A percentile compares a stretch with the other conserved stretches of the same genome.
Evolutionary conservation across 495 filamentous ascomycete genomes (phyloP).

Genomic region (Penicillium taxi): DNA sequence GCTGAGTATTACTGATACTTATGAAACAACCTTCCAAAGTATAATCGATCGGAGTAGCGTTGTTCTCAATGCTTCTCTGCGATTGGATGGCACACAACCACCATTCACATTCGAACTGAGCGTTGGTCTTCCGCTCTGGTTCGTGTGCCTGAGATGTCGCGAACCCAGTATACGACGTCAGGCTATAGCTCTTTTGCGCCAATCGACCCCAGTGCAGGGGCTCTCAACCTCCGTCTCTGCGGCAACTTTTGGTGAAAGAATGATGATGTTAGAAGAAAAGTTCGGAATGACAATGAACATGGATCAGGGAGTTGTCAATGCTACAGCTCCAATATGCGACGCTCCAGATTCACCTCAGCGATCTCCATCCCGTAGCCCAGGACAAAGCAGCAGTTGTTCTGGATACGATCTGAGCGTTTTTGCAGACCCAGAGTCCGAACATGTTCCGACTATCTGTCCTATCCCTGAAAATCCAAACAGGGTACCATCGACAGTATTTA

Average conservation of each 20-base stretch:
- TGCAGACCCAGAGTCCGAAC: background rate
- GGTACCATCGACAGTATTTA: background rate
- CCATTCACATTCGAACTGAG: constrained; percentile 34
- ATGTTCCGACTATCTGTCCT: background rate
- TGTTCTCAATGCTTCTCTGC: constrained; percentile 9
- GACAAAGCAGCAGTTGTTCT: background rate
- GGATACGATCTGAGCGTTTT: background rate
- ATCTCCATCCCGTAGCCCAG: background rate
- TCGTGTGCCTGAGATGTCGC: constrained; percentile 28
- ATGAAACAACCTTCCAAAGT: constrained; percentile 18
- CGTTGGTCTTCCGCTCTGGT: constrained; percentile 28
- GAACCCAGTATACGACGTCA: constrained; percentile 21
- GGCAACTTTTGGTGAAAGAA: constrained; percentile 8
- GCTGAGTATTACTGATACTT: constrained; percentile 16
- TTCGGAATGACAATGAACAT: constrained; percentile 6
- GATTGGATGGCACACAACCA: constrained; percentile 18
- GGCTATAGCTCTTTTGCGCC: constrained; percentile 21
- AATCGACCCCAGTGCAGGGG: constrained; percentile 24
- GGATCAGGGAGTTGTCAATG: background rate
- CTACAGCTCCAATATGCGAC: background rate
- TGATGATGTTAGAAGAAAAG: constrained; percentile 28
- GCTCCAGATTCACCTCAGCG: background rate
- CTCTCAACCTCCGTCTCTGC: constrained; percentile 18
- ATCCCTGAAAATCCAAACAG: background rate
- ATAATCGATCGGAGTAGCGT: constrained; percentile 24